Percentiles rank a stretch among this genome's conserved stretches.
These are phyloP conservation scores for Calycina marina DNA, from an alignment of 2,329 filamentous ascomycete species.

Conservation along the genomic window DNA sequence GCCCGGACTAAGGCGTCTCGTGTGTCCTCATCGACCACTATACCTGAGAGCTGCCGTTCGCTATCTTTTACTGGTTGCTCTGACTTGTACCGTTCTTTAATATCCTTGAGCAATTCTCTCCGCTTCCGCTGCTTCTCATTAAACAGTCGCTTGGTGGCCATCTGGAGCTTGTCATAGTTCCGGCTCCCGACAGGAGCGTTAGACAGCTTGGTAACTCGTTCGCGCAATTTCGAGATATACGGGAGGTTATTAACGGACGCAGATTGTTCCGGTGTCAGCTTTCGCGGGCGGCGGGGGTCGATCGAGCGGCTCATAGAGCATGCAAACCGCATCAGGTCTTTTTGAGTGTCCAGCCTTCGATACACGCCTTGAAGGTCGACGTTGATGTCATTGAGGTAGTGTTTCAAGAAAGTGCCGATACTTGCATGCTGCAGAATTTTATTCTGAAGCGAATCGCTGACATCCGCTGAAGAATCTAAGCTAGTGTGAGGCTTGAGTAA, in stretches of 20 bases:
- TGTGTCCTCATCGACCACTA: constrained; percentile 5
- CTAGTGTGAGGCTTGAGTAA: background rate
- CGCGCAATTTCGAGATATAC: constrained; percentile 4
- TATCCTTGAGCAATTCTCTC: background rate
- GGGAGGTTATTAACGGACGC: constrained; percentile 10
- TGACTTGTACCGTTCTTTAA: constrained; percentile 3
- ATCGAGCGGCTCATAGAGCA: constrained; percentile 16
- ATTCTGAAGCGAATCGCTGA: constrained; percentile 11
- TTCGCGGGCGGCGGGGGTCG: constrained; percentile 11
- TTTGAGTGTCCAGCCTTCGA: constrained; percentile 11
- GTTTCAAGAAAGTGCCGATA: constrained; percentile 11
- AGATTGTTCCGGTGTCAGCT: constrained; percentile 14
- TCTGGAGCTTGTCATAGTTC: background rate
- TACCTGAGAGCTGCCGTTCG: constrained; percentile 4
- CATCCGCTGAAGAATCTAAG: constrained; percentile 3
- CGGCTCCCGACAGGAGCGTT: background rate
- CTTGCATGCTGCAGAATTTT: constrained; percentile 13
- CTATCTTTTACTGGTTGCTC: constrained; percentile 7
- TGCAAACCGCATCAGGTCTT: constrained; percentile 13
- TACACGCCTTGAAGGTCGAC: constrained; percentile 12
- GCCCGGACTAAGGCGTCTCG: constrained; percentile 3
- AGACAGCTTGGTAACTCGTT: background rate
- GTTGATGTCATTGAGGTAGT: constrained; percentile 12
- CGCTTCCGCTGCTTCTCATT: constrained; percentile 5
- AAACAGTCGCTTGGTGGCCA: constrained; percentile 1